Conservation (phyloP, 305 asterid species). For the Fraxinus nigra region DNA sequence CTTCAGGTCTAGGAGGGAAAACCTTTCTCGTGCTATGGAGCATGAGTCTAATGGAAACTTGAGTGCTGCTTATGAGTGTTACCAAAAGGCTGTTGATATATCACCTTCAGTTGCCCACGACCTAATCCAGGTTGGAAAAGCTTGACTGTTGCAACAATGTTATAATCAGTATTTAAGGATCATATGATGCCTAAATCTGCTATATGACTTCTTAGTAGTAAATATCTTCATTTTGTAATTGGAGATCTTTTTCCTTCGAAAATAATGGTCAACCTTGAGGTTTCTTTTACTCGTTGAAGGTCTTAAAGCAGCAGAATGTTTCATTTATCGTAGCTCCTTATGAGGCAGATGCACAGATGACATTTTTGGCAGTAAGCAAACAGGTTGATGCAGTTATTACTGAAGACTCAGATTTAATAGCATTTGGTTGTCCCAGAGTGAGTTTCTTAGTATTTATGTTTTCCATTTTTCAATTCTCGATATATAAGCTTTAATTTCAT, state of each 20-base stretch:
- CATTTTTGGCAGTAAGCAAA: constrained; percentile 73
- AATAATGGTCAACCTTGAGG: constrained; percentile 3
- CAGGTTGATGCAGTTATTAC: constrained; percentile 92
- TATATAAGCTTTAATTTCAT: background rate
- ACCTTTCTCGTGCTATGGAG: constrained; percentile 83
- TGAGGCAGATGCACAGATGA: constrained; percentile 99
- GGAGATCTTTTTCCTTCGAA: constrained; percentile 7
- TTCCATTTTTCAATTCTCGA: background rate
- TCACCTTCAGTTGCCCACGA: constrained; percentile 90
- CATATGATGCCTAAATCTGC: background rate
- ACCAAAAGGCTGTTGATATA: constrained; percentile 96
- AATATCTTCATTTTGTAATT: background rate
- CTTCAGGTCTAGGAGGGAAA: constrained; percentile 78
- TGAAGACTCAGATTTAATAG: constrained; percentile 89
- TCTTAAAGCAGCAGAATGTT: constrained; percentile 63
- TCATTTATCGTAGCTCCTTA: constrained; percentile 88
- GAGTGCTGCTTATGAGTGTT: constrained; percentile 87
- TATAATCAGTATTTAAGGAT: background rate
- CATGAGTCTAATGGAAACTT: constrained; percentile 87
- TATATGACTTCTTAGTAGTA: background rate
- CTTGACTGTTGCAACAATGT: background rate
- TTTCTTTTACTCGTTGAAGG: constrained; percentile 41
- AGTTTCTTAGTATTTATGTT: constrained; percentile 31
- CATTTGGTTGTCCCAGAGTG: constrained; percentile 96
- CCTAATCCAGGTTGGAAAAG: constrained; percentile 70